Conservation (phyloP, 2,329 filamentous ascomycete genomes). For the Nemania abortiva region DNA sequence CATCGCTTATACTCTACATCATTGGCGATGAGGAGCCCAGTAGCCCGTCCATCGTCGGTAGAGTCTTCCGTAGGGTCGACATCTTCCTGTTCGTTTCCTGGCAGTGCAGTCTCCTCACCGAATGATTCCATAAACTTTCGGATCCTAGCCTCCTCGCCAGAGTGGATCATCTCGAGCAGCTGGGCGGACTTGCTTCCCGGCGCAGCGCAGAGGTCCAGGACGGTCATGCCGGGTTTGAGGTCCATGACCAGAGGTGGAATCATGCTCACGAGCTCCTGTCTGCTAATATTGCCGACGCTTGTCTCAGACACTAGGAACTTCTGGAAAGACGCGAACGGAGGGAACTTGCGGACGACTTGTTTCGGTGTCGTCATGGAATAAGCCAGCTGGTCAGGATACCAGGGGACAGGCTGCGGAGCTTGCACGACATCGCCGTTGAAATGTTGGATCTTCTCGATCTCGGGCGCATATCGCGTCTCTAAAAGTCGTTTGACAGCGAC, state of each 20-base stretch:
- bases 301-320: conserved; percentile 98
- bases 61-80: conserved; percentile 67
- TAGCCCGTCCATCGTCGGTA: conserved; percentile 85
- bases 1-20: conserved; percentile 96
- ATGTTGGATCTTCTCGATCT: conserved; percentile 86
- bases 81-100: conserved; percentile 63
- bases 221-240: conserved; percentile 88
- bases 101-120: conserved; percentile 51
- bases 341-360: conserved; percentile 92
- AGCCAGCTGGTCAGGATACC: conserved; percentile 95
- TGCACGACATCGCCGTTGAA: conserved; percentile 85
- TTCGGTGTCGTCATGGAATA: conserved; percentile 99
- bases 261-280: conserved; percentile 99
- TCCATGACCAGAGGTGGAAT: conserved; percentile 96
- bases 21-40: conserved; percentile 93
- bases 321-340: conserved; percentile 94
- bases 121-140: conserved; percentile 75
- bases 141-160: conserved; percentile 89
- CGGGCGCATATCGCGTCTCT: conserved; percentile 87
- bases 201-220: conserved; percentile 95
- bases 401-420: conserved; percentile 83
- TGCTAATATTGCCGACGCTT: conserved; percentile 94
- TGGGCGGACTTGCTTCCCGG: conserved; percentile 98
- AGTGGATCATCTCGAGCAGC: conserved; percentile 92
- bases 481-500: conserved; percentile 90